Evolutionary conservation across 176 grass and related monocot species (phyloP).

Genomic region (Musa beccarii): DNA sequence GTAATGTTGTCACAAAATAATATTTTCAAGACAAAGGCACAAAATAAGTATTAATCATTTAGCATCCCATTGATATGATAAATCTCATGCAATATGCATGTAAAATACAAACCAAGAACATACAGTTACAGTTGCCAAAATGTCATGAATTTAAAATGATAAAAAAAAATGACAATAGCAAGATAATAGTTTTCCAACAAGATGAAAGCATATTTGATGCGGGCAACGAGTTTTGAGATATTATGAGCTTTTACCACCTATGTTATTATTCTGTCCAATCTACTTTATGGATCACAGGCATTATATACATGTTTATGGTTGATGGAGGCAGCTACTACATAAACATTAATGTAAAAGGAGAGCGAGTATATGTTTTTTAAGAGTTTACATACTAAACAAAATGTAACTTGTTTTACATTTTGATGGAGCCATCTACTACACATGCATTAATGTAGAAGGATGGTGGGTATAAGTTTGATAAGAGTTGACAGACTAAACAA

Average conservation of each 20-base stretch:
- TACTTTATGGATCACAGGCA: not conserved
- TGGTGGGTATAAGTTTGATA: too few relatives aligned
- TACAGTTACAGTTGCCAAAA: not conserved
- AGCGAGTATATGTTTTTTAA: too few relatives aligned
- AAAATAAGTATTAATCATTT: not conserved
- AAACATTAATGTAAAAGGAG: not conserved
- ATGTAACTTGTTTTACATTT: too few relatives aligned
- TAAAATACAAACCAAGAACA: not conserved
- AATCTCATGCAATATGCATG: not conserved
- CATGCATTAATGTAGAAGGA: too few relatives aligned
- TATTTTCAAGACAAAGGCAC: not conserved
- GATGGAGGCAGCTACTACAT: not conserved
- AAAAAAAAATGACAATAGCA: not conserved
- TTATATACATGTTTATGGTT: not conserved
- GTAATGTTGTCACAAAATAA: not conserved
- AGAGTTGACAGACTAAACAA: too few relatives aligned
- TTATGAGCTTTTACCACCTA: not conserved
- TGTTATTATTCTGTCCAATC: not conserved
- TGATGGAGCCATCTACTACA: too few relatives aligned
- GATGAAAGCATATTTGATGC: not conserved
- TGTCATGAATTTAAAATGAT: not conserved
- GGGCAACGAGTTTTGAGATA: not conserved
- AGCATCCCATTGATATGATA: not conserved
- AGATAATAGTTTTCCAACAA: not conserved
- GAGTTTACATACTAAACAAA: too few relatives aligned